Evolutionary conservation across 2,329 filamentous ascomycete genomes (phyloP).

Genomic region (Colletotrichum theobromicola): DNA sequence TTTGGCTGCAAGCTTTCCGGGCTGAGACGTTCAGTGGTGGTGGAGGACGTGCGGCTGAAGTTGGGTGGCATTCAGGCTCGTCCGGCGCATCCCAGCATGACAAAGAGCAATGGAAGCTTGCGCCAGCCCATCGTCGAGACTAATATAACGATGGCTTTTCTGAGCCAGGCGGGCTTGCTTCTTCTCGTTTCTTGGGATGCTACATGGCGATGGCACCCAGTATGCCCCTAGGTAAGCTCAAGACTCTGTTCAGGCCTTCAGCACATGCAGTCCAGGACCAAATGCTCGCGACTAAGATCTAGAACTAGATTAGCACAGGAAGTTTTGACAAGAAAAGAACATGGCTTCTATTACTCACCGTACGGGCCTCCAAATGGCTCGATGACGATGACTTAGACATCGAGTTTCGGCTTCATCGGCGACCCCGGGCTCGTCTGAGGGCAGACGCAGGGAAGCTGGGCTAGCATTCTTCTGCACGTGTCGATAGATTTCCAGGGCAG

Average conservation of each 20-base stretch:
- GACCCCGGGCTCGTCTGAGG: neutral
- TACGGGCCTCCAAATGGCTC: neutral
- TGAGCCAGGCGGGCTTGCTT: neutral
- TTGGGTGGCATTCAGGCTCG: neutral
- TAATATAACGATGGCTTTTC: neutral
- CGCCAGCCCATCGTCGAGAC: neutral
- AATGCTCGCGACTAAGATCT: neutral
- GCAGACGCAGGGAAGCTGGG: neutral
- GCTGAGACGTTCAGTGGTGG: neutral
- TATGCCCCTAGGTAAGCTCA: neutral
- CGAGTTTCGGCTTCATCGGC: neutral
- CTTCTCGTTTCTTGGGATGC: neutral
- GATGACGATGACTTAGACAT: neutral
- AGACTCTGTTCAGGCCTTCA: neutral
- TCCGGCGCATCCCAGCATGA: neutral
- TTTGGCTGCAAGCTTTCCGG: neutral
- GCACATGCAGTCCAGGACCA: neutral
- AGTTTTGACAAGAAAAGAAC: neutral
- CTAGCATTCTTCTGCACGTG: neutral
- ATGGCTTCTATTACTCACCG: neutral
- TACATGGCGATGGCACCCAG: neutral
- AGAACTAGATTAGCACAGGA: neutral
- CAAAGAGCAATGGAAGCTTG: neutral
- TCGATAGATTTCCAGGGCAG: neutral
- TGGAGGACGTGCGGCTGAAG: neutral